Percentiles rank a stretch among this genome's conserved stretches.
These are phyloP conservation scores for Candida quercuum DNA, from an alignment of 805 yeast genomes.

Conservation along the genomic window DNA sequence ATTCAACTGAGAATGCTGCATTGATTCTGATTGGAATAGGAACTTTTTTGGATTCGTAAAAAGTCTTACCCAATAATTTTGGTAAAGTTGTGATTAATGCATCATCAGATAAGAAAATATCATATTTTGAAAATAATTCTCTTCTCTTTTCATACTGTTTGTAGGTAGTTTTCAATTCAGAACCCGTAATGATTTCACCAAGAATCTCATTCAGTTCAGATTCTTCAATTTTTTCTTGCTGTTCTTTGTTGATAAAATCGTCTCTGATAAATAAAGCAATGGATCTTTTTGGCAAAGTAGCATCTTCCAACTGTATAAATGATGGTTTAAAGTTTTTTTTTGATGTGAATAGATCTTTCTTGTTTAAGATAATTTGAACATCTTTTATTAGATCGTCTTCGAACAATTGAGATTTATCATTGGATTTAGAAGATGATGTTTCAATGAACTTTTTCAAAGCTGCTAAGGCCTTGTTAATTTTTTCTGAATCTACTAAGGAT, in stretches of 20 bases:
- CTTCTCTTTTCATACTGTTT: constrained; percentile 88
- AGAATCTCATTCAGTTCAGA: constrained; percentile 25
- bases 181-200: constrained; percentile 57
- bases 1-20: constrained; percentile 37
- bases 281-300: constrained; percentile 28
- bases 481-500: constrained; percentile 23
- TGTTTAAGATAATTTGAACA: constrained; percentile 56
- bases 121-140: constrained; percentile 60
- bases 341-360: constrained; percentile 58
- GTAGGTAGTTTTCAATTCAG: constrained; percentile 76
- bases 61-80: constrained; percentile 73
- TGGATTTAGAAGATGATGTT: constrained; percentile 29
- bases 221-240: constrained; percentile 22
- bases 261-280: constrained; percentile 72
- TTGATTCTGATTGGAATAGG: constrained; percentile 61
- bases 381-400: constrained; percentile 44
- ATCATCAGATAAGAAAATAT: constrained; percentile 81
- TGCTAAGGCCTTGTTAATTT: constrained; percentile 46
- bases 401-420: constrained; percentile 44
- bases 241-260: constrained; percentile 32
- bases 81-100: constrained; percentile 77
- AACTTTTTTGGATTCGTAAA: constrained; percentile 55
- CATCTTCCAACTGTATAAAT: constrained; percentile 28
- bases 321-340: constrained; percentile 39
- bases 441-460: constrained; percentile 62